Evolutionary conservation across 2,329 filamentous ascomycete genomes (phyloP).

Genomic region (Calonectria hongkongensis): DNA sequence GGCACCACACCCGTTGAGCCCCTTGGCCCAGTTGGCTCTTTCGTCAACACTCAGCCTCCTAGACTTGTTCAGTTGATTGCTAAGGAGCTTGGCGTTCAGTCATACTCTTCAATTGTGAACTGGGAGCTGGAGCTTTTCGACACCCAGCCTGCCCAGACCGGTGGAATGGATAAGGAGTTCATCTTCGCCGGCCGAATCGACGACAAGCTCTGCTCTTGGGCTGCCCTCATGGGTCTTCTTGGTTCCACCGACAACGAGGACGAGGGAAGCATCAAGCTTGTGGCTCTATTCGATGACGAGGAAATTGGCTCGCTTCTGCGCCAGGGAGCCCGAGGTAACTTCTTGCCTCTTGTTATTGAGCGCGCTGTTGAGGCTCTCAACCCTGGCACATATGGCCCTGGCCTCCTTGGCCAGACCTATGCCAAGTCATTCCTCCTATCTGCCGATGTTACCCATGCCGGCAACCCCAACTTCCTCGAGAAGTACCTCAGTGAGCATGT

Average conservation of each 20-base stretch:
- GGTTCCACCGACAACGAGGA: conserved; percentile 74
- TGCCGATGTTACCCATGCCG: conserved; percentile 94
- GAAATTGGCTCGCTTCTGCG: conserved; percentile 94
- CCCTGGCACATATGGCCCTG: conserved; percentile 71
- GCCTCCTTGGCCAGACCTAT: conserved; percentile 86
- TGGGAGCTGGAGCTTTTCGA: conserved; percentile 99
- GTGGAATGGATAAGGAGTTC: conserved; percentile 92
- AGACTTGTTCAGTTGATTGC: conserved; percentile 90
- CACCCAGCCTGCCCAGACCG: conserved; percentile 86
- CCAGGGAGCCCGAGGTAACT: conserved; percentile 93
- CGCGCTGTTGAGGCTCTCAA: conserved; percentile 84
- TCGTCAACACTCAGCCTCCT: conserved; percentile 88
- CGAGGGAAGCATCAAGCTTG: conserved; percentile 87
- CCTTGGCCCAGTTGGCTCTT: conserved; percentile 81
- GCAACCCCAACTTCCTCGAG: conserved; percentile 93
- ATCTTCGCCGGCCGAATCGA: conserved; percentile 97
- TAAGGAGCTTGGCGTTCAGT: conserved; percentile 81
- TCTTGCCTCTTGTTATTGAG: conserved; percentile 87
- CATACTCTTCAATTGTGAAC: conserved; percentile 86
- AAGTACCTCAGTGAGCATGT: conserved; percentile 90
- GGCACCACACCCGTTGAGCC: conserved; percentile 60
- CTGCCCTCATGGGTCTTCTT: conserved; percentile 89
- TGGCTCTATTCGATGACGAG: conserved; percentile 97
- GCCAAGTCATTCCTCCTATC: conserved; percentile 95
- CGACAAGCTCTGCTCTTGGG: conserved; percentile 97